A percentile compares a stretch with the other conserved stretches of the same genome.
Evolutionary conservation across 78 protist species (phyloP).

Genomic region (Dictyostelium firmibasis): DNA sequence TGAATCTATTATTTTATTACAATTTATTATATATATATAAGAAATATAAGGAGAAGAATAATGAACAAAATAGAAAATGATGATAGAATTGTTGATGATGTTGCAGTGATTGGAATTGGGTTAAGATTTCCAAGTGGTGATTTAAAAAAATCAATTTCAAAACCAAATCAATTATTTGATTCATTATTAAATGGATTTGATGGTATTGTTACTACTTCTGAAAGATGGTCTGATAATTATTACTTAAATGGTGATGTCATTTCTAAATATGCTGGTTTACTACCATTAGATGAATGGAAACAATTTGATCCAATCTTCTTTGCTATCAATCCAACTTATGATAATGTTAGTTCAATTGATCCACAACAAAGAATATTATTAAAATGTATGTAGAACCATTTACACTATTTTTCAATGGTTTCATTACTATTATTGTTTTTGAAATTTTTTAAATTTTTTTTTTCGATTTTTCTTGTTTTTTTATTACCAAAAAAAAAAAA

Average conservation of each 20-base stretch:
- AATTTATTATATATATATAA: no score
- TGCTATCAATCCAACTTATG: slow-evolving; percentile 68
- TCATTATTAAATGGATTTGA: slow-evolving; percentile 19
- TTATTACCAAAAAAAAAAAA: no score
- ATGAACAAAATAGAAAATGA: no score
- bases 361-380: slow-evolving; percentile 88
- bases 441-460: no score
- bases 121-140: slow-evolving; percentile 8
- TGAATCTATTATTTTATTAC: no score
- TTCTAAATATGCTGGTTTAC: slow-evolving; percentile 29
- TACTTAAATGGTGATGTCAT: background rate
- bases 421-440: no score
- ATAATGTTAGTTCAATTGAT: slow-evolving; percentile 60
- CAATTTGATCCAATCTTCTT: slow-evolving; percentile 74
- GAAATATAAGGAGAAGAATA: no score
- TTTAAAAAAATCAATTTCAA: background rate
- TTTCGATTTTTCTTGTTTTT: no score
- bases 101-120: slow-evolving; percentile 8
- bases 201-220: background rate
- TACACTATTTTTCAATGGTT: no score
- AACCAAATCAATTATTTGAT: slow-evolving; percentile 18
- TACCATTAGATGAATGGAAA: slow-evolving; percentile 24
- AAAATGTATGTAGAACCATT: slow-evolving; percentile 20
- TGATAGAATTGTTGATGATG: background rate
- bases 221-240: background rate